Conservation (phyloP, 1,284 basidiomycete genomes). For the Schizophyllum commune region DNA sequence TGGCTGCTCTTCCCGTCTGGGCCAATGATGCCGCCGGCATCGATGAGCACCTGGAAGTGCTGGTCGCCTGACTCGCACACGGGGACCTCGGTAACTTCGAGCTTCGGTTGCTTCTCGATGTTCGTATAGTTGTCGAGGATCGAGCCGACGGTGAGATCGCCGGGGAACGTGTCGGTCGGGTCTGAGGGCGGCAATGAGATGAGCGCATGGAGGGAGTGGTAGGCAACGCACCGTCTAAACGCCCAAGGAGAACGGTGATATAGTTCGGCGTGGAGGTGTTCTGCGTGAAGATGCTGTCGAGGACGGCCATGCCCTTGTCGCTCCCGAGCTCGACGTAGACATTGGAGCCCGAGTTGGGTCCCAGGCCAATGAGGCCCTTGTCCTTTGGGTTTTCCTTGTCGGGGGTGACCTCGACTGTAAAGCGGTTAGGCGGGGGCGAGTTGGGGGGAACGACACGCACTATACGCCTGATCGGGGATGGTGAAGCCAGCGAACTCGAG, state of each 20-base stretch:
- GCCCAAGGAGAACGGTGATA: constrained; percentile 47
- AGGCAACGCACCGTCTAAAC: constrained; percentile 24
- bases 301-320: constrained; percentile 35
- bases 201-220: background rate
- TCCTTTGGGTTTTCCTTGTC: constrained; percentile 23
- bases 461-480: constrained; percentile 53
- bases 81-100: constrained; percentile 30
- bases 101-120: constrained; percentile 34
- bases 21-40: constrained; percentile 41
- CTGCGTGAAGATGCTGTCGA: constrained; percentile 57
- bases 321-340: constrained; percentile 22
- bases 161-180: constrained; percentile 33
- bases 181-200: constrained; percentile 17
- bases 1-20: constrained; percentile 32
- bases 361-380: constrained; percentile 42
- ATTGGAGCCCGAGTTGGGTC: constrained; percentile 40
- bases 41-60: constrained; percentile 46
- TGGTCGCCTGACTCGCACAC: constrained; percentile 28
- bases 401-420: constrained; percentile 28
- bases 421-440: constrained; percentile 3
- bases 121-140: constrained; percentile 31
- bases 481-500: constrained; percentile 47
- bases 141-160: constrained; percentile 41
- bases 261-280: constrained; percentile 48
- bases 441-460: constrained; percentile 29